phyloP scores from a whole-genome alignment of 192 early-diverging fungal species.

The Phycomyces nitens region DNA sequence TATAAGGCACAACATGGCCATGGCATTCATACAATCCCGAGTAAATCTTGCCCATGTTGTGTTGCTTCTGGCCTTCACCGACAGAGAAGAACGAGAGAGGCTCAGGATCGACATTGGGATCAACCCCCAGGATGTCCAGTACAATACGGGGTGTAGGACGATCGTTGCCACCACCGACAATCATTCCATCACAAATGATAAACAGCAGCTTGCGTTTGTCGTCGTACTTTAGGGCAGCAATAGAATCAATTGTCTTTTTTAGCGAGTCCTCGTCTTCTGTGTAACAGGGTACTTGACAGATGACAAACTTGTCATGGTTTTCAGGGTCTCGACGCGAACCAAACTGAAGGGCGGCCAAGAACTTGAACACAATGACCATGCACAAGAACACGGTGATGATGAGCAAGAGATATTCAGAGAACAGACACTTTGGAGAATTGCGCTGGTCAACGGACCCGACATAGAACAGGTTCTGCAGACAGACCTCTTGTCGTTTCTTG shows the following conservation, averaged over 20 bases:
- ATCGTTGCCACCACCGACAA: constrained; percentile 95
- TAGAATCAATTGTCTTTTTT: constrained; percentile 78
- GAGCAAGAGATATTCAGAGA: constrained; percentile 82
- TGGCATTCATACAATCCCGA: constrained; percentile 89
- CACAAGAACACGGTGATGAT: constrained; percentile 79
- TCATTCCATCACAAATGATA: constrained; percentile 87
- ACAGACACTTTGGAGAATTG: constrained; percentile 71
- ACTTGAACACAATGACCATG: constrained; percentile 74
- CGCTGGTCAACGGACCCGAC: constrained; percentile 84
- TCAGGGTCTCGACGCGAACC: constrained; percentile 66
- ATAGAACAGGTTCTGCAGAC: constrained; percentile 83
- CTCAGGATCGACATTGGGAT: constrained; percentile 70
- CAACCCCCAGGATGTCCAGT: constrained; percentile 84
- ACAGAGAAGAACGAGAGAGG: constrained; percentile 79
- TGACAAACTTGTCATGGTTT: constrained; percentile 92
- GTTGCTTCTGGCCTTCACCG: constrained; percentile 86
- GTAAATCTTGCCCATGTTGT: constrained; percentile 95
- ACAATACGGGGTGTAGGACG: constrained; percentile 91
- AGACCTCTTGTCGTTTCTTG: constrained; percentile 57
- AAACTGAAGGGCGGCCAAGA: constrained; percentile 74
- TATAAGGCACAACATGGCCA: constrained; percentile 87
- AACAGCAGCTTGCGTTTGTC: constrained; percentile 89
- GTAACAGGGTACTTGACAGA: constrained; percentile 93
- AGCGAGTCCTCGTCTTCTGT: constrained; percentile 86
- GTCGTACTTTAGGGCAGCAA: constrained; percentile 74